Evolutionary conservation across 1,139 yeast genomes (phyloP).

Genomic region (Yamadazyma conglobata): DNA sequence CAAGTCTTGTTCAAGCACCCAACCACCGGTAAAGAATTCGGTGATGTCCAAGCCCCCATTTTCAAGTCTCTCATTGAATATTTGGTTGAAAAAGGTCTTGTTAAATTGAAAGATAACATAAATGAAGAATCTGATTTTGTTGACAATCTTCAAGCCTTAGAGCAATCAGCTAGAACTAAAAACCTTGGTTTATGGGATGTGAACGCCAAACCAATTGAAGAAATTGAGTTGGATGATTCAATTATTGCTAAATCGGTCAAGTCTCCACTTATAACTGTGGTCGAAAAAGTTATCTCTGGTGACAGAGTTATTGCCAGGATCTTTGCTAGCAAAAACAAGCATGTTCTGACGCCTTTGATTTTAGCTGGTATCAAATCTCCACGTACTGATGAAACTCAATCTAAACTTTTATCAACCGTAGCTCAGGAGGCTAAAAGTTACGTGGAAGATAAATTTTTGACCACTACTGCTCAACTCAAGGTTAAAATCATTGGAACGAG

Average conservation of each 20-base stretch:
- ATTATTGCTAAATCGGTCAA: constrained; percentile 36
- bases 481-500: constrained; percentile 59
- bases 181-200: constrained; percentile 55
- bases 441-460: constrained; percentile 65
- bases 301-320: constrained; percentile 67
- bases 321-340: constrained; percentile 38
- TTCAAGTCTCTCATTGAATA: constrained; percentile 59
- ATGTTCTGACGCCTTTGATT: constrained; percentile 53
- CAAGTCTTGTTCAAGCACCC: constrained; percentile 52
- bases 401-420: constrained; percentile 41
- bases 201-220: constrained; percentile 15
- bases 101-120: constrained; percentile 58
- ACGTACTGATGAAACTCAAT: constrained; percentile 53
- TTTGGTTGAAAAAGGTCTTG: constrained; percentile 57
- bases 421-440: constrained; percentile 67
- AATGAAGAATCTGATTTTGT: constrained; percentile 31
- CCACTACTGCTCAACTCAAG: constrained; percentile 51
- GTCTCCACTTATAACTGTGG: constrained; percentile 52
- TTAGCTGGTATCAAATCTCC: constrained; percentile 77
- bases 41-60: constrained; percentile 66
- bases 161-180: constrained; percentile 49
- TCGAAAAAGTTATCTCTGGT: constrained; percentile 76
- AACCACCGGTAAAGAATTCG: constrained; percentile 60
- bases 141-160: constrained; percentile 25
- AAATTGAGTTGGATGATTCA: constrained; percentile 37